These are phyloP conservation scores for Kwoniella botswanensis DNA, from an alignment of 768 basidiomycete species.

Conservation along the genomic window DNA sequence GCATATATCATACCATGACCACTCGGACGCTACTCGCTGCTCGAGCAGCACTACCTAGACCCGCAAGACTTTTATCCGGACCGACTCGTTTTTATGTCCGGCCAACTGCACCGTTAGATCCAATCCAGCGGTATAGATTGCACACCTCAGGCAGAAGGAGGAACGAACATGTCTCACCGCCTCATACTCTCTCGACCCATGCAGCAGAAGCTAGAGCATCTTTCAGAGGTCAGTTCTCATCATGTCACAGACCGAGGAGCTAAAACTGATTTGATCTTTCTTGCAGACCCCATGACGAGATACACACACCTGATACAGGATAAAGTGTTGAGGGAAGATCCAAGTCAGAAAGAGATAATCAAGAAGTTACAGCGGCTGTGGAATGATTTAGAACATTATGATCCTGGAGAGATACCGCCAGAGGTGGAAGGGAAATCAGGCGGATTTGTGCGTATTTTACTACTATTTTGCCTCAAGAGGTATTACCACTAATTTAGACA, in stretches of 20 bases:
- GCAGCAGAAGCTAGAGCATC: conserved; percentile 33
- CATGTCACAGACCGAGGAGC: not conserved
- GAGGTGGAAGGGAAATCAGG: conserved; percentile 30
- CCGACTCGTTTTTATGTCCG: not conserved
- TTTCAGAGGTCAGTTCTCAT: conserved; percentile 35
- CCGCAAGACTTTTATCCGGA: conserved; percentile 6
- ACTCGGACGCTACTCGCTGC: not conserved
- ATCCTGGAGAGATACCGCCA: conserved; percentile 68
- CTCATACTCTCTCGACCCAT: conserved; percentile 16
- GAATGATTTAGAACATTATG: conserved; percentile 70
- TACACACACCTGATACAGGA: conserved; percentile 63
- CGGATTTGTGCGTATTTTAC: conserved; percentile 1
- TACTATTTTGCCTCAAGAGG: conserved; percentile 27
- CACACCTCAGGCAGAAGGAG: not conserved
- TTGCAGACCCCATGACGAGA: conserved; percentile 55
- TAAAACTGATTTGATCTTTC: not conserved
- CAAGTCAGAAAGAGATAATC: conserved; percentile 83
- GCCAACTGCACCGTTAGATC: not conserved
- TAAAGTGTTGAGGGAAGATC: conserved; percentile 72
- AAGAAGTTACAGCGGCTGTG: conserved; percentile 80
- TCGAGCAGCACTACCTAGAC: conserved; percentile 5
- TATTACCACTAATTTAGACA: conserved; percentile 3
- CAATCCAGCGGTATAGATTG: not conserved
- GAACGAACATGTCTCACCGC: conserved; percentile 5
- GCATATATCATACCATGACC: not conserved